Evolutionary conservation across 2,329 filamentous ascomycete genomes (phyloP), one percentile per base, ranked within the genome.

Genomic region (Teratosphaeria destructans): DNA sequence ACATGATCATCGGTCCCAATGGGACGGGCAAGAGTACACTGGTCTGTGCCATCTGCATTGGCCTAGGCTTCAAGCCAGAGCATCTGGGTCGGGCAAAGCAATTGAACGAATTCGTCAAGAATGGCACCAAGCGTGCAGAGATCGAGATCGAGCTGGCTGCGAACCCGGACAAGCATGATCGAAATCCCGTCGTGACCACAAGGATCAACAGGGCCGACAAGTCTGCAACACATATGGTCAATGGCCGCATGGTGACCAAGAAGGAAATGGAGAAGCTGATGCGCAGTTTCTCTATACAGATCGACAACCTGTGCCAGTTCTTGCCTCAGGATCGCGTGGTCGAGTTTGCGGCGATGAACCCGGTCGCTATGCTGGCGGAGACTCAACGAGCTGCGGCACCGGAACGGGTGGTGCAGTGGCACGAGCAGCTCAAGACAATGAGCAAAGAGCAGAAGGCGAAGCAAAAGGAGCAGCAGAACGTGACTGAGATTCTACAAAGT

Each of bases 1-100:
- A 99, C 72, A 97, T 99, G 93, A 87, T 99, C 57, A 96, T 99
- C 66, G 94, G 94, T 0, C 94, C 94, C n/a, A 99, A 99, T 69
- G 94, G 94, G 37, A 97, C 94, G 0, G 94, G 94, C 59, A 99
- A 99, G 76, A 97, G 93, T 75, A 96, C 94, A 0, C 80, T 99
- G 29, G 93, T 99, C 52, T 99, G 94, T 75, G 94, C 94, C 53
- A 95, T 99, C 66, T 97, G 94, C 70, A 77, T 99, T 14, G 94
- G 94, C 2, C 78, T 99, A 29, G 94, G 94, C 55, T 96, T 88
- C 79, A 83, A 85, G 35, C 85, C 92, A 27, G 84, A 87, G 74
- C 84, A 92, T 68, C 81, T 99, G 16, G 94, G 93, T 16, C 86
- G 94, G 62, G 91, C 92, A 6, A 91, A 88, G 67, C 85, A 90